phyloP scores from a whole-genome alignment of 164 flowering plant species.

The Stephania japonica region DNA sequence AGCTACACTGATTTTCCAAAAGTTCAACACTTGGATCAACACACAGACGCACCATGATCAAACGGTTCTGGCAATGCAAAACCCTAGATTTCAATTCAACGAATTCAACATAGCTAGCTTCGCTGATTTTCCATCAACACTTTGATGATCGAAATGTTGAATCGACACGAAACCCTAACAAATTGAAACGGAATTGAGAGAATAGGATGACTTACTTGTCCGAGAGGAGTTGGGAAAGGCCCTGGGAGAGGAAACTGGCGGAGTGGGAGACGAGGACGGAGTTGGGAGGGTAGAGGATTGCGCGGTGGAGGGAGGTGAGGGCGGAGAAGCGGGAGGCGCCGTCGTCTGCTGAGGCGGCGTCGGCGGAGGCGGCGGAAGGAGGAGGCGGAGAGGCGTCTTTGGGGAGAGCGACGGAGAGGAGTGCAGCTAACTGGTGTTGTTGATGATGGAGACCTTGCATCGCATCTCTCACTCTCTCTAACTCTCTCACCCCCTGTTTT shows the following conservation, averaged over 20 bases:
- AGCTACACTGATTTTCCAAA: neutral
- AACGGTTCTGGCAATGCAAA: neutral
- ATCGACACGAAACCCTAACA: neutral
- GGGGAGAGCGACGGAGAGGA: constrained; percentile 69
- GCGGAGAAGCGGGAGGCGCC: constrained; percentile 66
- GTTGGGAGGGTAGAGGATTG: constrained; percentile 76
- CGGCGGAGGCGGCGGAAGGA: neutral
- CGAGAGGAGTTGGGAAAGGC: constrained; percentile 72
- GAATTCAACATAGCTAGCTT: neutral
- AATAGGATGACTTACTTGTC: constrained; percentile 51
- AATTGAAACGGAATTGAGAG: neutral
- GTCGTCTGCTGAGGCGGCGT: constrained; percentile 27
- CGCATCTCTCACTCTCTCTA: constrained; percentile 13
- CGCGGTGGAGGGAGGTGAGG: constrained; percentile 70
- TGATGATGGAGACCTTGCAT: constrained; percentile 94
- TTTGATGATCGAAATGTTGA: neutral
- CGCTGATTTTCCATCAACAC: neutral
- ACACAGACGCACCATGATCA: neutral
- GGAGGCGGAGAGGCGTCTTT: constrained; percentile 28
- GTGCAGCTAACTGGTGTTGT: constrained; percentile 80
- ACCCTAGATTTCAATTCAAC: neutral
- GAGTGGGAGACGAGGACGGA: constrained; percentile 77
- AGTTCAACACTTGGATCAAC: too few relatives aligned
- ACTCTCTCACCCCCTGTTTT: neutral
- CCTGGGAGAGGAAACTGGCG: constrained; percentile 75